Evolutionary conservation across 2,329 filamentous ascomycete species (phyloP).

Genomic region (Simplicillium sp.): DNA sequence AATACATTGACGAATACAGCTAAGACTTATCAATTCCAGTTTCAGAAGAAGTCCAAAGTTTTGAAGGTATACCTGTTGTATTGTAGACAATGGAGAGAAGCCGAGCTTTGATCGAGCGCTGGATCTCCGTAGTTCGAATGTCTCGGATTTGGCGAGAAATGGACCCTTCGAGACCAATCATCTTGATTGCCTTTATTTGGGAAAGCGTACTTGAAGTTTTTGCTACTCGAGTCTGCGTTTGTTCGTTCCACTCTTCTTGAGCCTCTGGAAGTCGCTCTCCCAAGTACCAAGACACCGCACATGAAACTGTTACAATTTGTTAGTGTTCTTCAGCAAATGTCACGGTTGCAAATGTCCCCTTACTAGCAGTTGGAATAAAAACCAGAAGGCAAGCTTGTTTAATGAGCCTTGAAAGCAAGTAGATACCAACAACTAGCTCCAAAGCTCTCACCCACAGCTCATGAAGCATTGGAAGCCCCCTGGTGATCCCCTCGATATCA

Average conservation of each 20-base stretch:
- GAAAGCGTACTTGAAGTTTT: conserved; percentile 17
- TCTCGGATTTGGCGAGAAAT: conserved; percentile 6
- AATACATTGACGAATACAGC: no score
- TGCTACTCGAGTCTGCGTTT: conserved; percentile 19
- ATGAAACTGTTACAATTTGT: no score
- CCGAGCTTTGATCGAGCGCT: no score
- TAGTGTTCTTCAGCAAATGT: no score
- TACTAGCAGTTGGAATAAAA: no score
- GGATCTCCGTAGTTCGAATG: not conserved
- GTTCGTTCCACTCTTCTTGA: conserved; percentile 14
- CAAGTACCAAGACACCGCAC: no score
- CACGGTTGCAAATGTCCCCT: no score
- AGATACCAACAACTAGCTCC: conserved; percentile 8
- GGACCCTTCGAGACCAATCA: conserved; percentile 17
- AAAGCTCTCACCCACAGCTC: conserved; percentile 26
- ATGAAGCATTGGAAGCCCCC: conserved; percentile 15
- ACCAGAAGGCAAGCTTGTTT: no score
- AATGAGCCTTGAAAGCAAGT: conserved; percentile 12
- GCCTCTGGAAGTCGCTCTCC: no score
- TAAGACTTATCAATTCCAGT: no score
- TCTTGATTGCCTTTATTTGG: conserved; percentile 24
- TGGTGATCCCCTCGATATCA: conserved; percentile 26
- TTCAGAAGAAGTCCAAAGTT: not conserved
- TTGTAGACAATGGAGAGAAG: no score
- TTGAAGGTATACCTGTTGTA: conserved; percentile 2